Evolutionary conservation across 2,329 filamentous ascomycete genomes (phyloP).

Genomic region (Talaromyces sp.): DNA sequence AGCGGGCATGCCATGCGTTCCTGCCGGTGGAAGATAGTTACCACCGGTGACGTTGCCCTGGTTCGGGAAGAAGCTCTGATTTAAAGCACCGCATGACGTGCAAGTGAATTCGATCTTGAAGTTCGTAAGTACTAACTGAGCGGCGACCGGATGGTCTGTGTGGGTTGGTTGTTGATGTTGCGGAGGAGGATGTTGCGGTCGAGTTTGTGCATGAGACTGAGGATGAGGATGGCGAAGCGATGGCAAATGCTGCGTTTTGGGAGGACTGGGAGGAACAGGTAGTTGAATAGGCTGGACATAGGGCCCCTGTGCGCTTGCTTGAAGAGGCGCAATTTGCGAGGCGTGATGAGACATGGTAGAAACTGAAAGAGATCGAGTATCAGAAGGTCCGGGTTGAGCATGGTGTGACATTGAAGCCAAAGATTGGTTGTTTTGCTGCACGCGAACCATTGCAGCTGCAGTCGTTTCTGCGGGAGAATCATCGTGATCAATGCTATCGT

Average conservation of each 20-base stretch:
- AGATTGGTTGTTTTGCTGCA: conserved; percentile 14
- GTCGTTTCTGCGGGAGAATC: conserved; percentile 24
- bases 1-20: conserved; percentile 8
- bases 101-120: conserved; percentile 43
- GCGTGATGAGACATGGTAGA: conserved; percentile 23
- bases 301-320: conserved; percentile 21
- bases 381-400: conserved; percentile 25
- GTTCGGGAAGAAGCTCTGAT: conserved; percentile 39
- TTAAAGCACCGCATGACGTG: conserved; percentile 36
- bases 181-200: conserved; percentile 22
- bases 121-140: conserved; percentile 34
- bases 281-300: conserved; percentile 20
- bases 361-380: conserved; percentile 20
- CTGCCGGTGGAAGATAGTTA: conserved; percentile 22
- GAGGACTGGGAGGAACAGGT: conserved; percentile 2
- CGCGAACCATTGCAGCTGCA: conserved; percentile 11
- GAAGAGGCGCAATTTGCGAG: conserved; percentile 25
- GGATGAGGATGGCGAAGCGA: conserved; percentile 3
- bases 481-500: conserved; percentile 24
- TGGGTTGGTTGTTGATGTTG: conserved; percentile 23
- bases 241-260: conserved; percentile 10
- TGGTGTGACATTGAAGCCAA: conserved; percentile 19
- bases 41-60: conserved; percentile 34
- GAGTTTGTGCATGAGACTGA: conserved; percentile 20
- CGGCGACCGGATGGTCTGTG: conserved; percentile 26